A percentile compares a stretch with the other conserved stretches of the same genome.
Evolutionary conservation across 495 filamentous ascomycete species (phyloP).

Genomic region (Podospora pseudopauciseta): DNA sequence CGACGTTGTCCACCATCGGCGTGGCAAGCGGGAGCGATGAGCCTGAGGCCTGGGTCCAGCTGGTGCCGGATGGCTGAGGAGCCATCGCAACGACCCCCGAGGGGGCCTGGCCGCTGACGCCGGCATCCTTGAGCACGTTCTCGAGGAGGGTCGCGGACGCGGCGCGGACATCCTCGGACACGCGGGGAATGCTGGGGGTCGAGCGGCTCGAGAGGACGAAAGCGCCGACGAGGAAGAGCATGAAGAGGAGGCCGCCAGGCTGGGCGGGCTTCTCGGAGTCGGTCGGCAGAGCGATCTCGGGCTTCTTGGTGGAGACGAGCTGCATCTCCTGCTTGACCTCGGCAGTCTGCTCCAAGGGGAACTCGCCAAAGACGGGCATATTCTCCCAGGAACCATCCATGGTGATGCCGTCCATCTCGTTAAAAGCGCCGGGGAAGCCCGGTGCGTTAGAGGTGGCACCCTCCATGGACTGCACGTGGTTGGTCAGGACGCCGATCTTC

Average conservation of each 20-base stretch:
- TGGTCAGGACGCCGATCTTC: constrained; percentile 85
- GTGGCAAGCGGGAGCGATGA: constrained; percentile 51
- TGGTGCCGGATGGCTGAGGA: constrained; percentile 49
- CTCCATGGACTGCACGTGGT: constrained; percentile 77
- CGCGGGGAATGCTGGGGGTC: constrained; percentile 68
- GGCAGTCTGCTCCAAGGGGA: constrained; percentile 45
- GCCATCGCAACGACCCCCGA: constrained; percentile 46
- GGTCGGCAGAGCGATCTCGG: constrained; percentile 47
- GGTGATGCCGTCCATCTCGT: constrained; percentile 75
- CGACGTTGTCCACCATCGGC: constrained; percentile 50
- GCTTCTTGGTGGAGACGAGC: constrained; percentile 55
- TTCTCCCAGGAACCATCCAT: constrained; percentile 81
- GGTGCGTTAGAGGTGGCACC: constrained; percentile 59
- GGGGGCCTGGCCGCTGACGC: constrained; percentile 50
- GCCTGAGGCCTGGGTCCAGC: constrained; percentile 40
- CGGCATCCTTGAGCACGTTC: constrained; percentile 79
- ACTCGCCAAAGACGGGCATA: constrained; percentile 68
- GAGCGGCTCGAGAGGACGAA: constrained; percentile 86
- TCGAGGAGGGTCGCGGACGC: constrained; percentile 88
- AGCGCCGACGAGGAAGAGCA: constrained; percentile 94
- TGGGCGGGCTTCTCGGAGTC: constrained; percentile 60
- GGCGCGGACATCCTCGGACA: constrained; percentile 89
- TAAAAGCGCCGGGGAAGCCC: constrained; percentile 64
- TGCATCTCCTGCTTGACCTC: constrained; percentile 54
- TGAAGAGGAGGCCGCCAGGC: constrained; percentile 63